These are phyloP conservation scores for Cyberlindnera petersonii DNA, from an alignment of 805 yeast genomes.

Conservation along the genomic window DNA sequence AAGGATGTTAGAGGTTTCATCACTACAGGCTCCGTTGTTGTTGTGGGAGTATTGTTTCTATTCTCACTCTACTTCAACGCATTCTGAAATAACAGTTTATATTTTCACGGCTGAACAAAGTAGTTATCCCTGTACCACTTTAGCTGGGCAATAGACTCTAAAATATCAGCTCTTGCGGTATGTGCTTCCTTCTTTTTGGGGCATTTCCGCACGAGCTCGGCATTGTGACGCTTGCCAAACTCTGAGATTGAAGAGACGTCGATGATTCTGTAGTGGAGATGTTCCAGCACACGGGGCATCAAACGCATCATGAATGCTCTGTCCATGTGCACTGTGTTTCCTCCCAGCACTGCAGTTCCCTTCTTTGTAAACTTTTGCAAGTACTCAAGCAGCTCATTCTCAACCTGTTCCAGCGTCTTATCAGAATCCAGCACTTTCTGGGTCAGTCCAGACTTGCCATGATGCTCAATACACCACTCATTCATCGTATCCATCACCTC, in stretches of 20 bases:
- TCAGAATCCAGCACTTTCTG: conserved; percentile 56
- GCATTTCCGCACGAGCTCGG: conserved; percentile 45
- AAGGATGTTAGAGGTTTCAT: conserved; percentile 16
- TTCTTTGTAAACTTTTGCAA: conserved; percentile 51
- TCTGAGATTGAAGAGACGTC: conserved; percentile 91
- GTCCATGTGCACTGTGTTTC: conserved; percentile 92
- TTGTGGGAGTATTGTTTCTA: conserved; percentile 15
- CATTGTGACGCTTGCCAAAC: conserved; percentile 73
- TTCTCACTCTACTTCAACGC: conserved; percentile 23
- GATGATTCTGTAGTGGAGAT: conserved; percentile 69
- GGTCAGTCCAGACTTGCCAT: conserved; percentile 72
- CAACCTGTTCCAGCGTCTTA: conserved; percentile 57
- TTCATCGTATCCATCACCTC: conserved; percentile 66
- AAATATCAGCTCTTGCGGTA: conserved; percentile 84
- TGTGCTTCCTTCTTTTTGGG: conserved; percentile 72
- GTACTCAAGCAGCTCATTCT: conserved; percentile 59
- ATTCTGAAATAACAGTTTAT: conserved; percentile 7
- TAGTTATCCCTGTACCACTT: conserved; percentile 72
- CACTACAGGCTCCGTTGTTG: conserved; percentile 9
- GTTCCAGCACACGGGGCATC: conserved; percentile 59
- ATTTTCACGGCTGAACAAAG: conserved; percentile 31
- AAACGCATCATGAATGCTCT: conserved; percentile 77
- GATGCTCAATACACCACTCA: conserved; percentile 85
- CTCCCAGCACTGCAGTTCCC: conserved; percentile 72
- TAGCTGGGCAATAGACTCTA: conserved; percentile 84